Evolutionary conservation across 2,329 filamentous ascomycete species (phyloP).

Genomic region (Geosmithia putterillii): DNA sequence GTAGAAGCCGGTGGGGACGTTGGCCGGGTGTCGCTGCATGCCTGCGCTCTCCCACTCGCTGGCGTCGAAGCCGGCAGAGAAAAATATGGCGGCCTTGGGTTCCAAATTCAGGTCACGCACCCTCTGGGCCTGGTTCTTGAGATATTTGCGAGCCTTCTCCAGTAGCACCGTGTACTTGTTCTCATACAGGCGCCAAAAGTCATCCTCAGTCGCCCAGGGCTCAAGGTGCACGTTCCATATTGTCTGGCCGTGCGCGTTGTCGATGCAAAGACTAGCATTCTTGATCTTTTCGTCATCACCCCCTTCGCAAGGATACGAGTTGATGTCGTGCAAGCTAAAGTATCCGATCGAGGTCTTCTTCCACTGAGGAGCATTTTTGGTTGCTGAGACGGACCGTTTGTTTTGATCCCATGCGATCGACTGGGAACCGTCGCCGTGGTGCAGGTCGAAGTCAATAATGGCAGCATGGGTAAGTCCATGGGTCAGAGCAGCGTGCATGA

Average conservation of each 20-base stretch:
- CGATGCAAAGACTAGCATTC: conserved; percentile 87
- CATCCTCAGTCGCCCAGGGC: conserved; percentile 66
- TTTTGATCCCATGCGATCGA: conserved; percentile 89
- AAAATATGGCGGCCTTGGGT: conserved; percentile 79
- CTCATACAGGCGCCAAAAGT: conserved; percentile 87
- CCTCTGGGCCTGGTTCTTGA: conserved; percentile 59
- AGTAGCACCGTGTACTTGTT: conserved; percentile 64
- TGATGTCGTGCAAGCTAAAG: conserved; percentile 95
- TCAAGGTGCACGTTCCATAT: conserved; percentile 96
- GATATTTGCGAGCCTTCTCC: conserved; percentile 67
- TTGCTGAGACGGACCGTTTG: conserved; percentile 44
- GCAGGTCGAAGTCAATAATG: conserved; percentile 84
- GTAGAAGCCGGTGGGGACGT: conserved; percentile 94
- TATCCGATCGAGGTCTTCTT: conserved; percentile 88
- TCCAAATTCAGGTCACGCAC: conserved; percentile 44
- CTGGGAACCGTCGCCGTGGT: conserved; percentile 93
- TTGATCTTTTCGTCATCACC: conserved; percentile 91
- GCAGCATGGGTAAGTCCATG: conserved; percentile 88
- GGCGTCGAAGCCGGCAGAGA: conserved; percentile 93
- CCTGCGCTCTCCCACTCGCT: conserved; percentile 86
- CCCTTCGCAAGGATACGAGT: conserved; percentile 91
- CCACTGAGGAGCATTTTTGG: conserved; percentile 61
- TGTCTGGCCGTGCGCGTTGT: conserved; percentile 85
- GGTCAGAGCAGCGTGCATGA: conserved; percentile 73
- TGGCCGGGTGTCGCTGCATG: conserved; percentile 94